Evolutionary conservation across 495 filamentous ascomycete genomes (phyloP).

Genomic region (Neurospora sp.): DNA sequence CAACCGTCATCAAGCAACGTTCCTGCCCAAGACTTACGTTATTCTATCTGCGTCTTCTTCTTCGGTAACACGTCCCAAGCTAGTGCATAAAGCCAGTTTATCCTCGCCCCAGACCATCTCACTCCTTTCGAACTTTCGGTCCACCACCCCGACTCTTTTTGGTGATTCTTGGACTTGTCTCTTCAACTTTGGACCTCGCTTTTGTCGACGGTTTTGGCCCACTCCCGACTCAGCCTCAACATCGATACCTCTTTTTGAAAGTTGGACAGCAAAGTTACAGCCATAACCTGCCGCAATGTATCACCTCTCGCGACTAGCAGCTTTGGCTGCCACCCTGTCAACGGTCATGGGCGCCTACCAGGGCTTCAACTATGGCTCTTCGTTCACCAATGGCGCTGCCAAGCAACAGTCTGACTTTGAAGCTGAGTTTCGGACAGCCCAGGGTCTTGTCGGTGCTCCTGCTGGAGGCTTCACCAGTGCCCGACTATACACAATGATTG

Average conservation of each 20-base stretch:
- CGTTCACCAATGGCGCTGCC: constrained; percentile 47
- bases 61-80: neutral
- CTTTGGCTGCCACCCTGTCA: constrained; percentile 20
- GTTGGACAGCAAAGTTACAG: neutral
- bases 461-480: constrained; percentile 60
- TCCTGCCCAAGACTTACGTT: neutral
- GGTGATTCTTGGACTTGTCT: neutral
- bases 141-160: neutral
- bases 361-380: constrained; percentile 79
- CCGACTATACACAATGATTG: constrained; percentile 41
- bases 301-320: constrained; percentile 13
- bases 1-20: neutral
- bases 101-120: neutral
- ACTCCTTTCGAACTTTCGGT: neutral
- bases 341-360: constrained; percentile 32
- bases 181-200: neutral
- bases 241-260: neutral
- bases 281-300: constrained; percentile 19
- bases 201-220: neutral
- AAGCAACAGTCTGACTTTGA: constrained; percentile 60
- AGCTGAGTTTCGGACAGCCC: constrained; percentile 58
- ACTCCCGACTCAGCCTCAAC: neutral
- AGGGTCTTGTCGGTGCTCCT: constrained; percentile 54
- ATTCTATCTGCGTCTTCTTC: neutral
- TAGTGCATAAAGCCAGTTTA: neutral